Percentiles rank a stretch among this genome's conserved stretches.
Conservation (phyloP, 2,329 filamentous ascomycete species). For the Phialophora tarda region DNA sequence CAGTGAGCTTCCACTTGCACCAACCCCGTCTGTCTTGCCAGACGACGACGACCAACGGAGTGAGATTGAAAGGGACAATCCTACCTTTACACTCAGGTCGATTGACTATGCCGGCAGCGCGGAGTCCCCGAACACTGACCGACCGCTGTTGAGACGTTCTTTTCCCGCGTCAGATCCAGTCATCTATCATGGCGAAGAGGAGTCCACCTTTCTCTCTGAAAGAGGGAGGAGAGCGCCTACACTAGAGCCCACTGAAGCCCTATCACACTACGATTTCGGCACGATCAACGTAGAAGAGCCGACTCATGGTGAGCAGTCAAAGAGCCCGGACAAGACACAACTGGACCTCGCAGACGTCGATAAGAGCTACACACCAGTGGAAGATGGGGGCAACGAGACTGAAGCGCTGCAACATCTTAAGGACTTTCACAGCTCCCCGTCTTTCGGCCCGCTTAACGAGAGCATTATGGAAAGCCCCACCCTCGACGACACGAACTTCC, state of each 20-base stretch:
- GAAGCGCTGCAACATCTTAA: conserved; percentile 31
- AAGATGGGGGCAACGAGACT: conserved; percentile 43
- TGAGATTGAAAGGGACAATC: conserved; percentile 14
- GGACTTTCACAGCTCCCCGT: conserved; percentile 27
- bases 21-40: conserved; percentile 37
- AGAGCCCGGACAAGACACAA: conserved; percentile 45
- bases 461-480: conserved; percentile 45
- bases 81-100: conserved; percentile 37
- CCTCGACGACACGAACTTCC: conserved; percentile 41
- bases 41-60: conserved; percentile 31
- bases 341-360: conserved; percentile 50
- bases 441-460: conserved; percentile 22
- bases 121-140: conserved; percentile 9
- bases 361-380: conserved; percentile 46
- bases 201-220: conserved; percentile 45
- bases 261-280: conserved; percentile 53
- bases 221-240: conserved; percentile 50
- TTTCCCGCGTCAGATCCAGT: conserved; percentile 52
- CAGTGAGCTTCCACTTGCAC: conserved; percentile 45
- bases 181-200: conserved; percentile 43
- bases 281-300: conserved; percentile 50
- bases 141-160: conserved; percentile 46
- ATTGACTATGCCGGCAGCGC: conserved; percentile 30
- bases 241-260: conserved; percentile 46
- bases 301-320: conserved; percentile 22